These are phyloP conservation scores for Monilinia laxa DNA, from an alignment of 2,329 filamentous ascomycete genomes.

Conservation along the genomic window DNA sequence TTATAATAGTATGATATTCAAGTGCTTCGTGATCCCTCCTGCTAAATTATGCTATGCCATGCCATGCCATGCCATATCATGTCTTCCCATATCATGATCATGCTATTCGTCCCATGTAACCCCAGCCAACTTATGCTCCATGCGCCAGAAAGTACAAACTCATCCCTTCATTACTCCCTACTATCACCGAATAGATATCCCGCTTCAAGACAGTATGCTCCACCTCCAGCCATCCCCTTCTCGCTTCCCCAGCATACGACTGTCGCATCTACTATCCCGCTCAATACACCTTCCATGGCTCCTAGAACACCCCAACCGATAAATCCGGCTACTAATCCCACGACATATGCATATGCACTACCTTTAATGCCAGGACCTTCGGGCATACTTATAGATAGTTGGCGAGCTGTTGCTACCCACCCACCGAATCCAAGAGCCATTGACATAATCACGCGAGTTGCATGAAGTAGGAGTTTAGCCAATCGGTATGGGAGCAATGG, in stretches of 20 bases:
- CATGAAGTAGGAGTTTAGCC: constrained; percentile 86
- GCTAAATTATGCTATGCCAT: background rate
- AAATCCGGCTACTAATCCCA: constrained; percentile 86
- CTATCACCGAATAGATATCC: constrained; percentile 79
- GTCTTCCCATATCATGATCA: background rate
- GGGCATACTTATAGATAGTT: constrained; percentile 61
- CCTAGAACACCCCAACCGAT: constrained; percentile 94
- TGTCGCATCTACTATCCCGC: constrained; percentile 82
- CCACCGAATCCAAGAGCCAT: constrained; percentile 87
- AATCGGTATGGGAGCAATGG: constrained; percentile 83
- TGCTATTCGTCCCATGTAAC: background rate
- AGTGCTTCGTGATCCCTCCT: background rate
- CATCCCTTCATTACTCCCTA: constrained; percentile 50
- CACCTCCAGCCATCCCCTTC: constrained; percentile 64
- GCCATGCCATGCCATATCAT: background rate
- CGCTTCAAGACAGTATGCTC: constrained; percentile 87
- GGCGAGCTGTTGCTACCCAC: constrained; percentile 91
- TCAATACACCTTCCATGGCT: constrained; percentile 84
- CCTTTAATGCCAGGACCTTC: constrained; percentile 60
- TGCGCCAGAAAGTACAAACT: background rate
- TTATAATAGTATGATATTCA: background rate
- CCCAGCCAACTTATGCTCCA: background rate
- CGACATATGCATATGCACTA: constrained; percentile 90
- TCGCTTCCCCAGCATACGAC: constrained; percentile 96
- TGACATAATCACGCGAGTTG: constrained; percentile 87